Evolutionary conservation across 2,329 filamentous ascomycete genomes (phyloP).

Genomic region (Penicillium sp.): DNA sequence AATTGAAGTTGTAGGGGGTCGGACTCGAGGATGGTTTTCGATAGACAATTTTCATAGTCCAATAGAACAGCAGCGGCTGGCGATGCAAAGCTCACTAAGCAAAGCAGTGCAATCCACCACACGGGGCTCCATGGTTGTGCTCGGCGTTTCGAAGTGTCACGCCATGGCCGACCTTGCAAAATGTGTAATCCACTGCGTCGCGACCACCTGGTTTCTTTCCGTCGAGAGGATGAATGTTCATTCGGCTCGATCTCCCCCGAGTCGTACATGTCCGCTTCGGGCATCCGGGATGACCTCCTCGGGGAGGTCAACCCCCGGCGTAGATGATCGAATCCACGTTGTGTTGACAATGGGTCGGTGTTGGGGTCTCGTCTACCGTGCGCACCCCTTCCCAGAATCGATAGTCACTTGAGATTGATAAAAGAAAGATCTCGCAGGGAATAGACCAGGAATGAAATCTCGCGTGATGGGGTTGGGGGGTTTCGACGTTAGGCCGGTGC

Average conservation of each 20-base stretch:
- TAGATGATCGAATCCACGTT: conserved; percentile 32
- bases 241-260: conserved; percentile 16
- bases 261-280: conserved; percentile 26
- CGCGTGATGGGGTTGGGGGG: background rate
- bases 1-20: conserved; percentile 64
- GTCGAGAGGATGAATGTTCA: conserved; percentile 3
- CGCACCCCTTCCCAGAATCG: conserved; percentile 2
- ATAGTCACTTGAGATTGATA: background rate
- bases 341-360: conserved; percentile 17
- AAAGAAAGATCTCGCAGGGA: background rate
- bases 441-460: background rate
- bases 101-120: conserved; percentile 18
- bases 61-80: conserved; percentile 58
- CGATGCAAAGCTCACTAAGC: conserved; percentile 19
- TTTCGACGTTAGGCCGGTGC: conserved; percentile 1
- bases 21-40: conserved; percentile 49
- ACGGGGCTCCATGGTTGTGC: conserved; percentile 1
- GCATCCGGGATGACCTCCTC: conserved; percentile 33
- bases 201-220: conserved; percentile 1
- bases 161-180: conserved; percentile 15
- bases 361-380: conserved; percentile 1
- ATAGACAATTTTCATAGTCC: conserved; percentile 75
- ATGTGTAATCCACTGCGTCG: conserved; percentile 8
- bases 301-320: conserved; percentile 36
- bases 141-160: conserved; percentile 19